Evolutionary conservation across 2,329 filamentous ascomycete species (phyloP).

Genomic region (Aspergillus pseudotamarii): DNA sequence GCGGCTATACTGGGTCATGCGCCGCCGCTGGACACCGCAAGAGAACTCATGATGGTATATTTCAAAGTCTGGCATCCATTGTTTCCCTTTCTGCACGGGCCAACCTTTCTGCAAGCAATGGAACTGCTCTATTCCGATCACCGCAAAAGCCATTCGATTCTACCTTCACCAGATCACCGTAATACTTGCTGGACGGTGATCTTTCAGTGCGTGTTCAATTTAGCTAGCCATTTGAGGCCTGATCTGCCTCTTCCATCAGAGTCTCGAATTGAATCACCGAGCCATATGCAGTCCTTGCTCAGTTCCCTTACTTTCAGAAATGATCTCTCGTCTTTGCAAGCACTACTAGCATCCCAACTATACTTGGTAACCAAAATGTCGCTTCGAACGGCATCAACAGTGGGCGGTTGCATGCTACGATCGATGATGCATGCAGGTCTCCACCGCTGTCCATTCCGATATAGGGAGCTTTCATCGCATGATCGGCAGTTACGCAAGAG

Average conservation of each 20-base stretch:
- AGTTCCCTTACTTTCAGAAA: constrained; percentile 43
- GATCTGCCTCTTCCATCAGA: constrained; percentile 36
- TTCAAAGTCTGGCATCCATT: constrained; percentile 57
- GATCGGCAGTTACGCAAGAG: constrained; percentile 45
- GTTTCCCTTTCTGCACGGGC: constrained; percentile 56
- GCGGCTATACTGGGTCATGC: constrained; percentile 29
- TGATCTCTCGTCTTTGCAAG: constrained; percentile 52
- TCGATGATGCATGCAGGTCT: constrained; percentile 54
- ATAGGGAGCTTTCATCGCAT: constrained; percentile 47
- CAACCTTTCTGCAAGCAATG: constrained; percentile 51
- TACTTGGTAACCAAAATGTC: constrained; percentile 54
- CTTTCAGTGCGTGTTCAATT: constrained; percentile 56
- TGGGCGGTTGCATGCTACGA: constrained; percentile 52
- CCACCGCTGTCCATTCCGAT: constrained; percentile 56
- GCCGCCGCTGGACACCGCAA: constrained; percentile 37
- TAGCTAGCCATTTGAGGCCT: constrained; percentile 43
- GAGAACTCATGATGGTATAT: constrained; percentile 51
- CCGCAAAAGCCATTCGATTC: background rate
- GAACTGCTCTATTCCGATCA: constrained; percentile 44
- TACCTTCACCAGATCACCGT: constrained; percentile 20
- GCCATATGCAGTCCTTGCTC: constrained; percentile 43
- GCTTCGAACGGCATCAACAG: constrained; percentile 51
- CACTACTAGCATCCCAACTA: constrained; percentile 52
- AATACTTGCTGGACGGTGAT: constrained; percentile 40
- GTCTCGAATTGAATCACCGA: constrained; percentile 42